phyloP scores from a whole-genome alignment of 2,329 filamentous ascomycete genomes.

The Paecilomyces sp. region DNA sequence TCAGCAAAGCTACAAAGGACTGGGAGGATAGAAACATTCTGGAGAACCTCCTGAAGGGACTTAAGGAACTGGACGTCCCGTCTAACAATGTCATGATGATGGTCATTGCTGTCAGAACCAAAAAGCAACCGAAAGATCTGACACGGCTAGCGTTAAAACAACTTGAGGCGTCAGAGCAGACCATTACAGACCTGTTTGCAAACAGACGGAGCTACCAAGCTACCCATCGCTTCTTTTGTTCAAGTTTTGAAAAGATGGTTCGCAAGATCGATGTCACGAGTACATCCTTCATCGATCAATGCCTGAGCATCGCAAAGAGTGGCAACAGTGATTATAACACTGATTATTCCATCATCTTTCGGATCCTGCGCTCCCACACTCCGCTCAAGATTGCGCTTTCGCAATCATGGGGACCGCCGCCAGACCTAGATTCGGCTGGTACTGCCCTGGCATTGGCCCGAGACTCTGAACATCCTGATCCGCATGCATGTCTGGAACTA shows the following conservation, averaged over 20 bases:
- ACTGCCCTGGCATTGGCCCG: conserved; percentile 15
- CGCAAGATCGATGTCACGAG: conserved; percentile 26
- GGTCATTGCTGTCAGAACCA: conserved; percentile 18
- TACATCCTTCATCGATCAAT: conserved; percentile 21
- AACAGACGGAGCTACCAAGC: conserved; percentile 19
- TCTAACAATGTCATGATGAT: conserved; percentile 21
- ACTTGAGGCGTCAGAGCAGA: conserved; percentile 19
- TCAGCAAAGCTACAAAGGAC: conserved; percentile 13
- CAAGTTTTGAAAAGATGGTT: conserved; percentile 22
- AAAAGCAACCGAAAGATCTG: conserved; percentile 14
- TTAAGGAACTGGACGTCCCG: conserved; percentile 23
- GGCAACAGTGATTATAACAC: conserved; percentile 11
- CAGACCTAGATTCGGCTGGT: conserved; percentile 13
- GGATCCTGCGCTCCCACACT: conserved; percentile 28
- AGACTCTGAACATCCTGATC: conserved; percentile 19
- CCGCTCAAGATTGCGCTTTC: conserved; percentile 31
- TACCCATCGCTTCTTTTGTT: conserved; percentile 17
- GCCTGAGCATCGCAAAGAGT: conserved; percentile 22
- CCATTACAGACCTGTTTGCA: conserved; percentile 21
- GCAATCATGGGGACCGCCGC: conserved; percentile 17
- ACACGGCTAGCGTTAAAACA: conserved; percentile 15
- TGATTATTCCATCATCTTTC: conserved; percentile 21
- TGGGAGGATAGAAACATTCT: conserved; percentile 15
- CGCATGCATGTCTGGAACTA: conserved; percentile 32
- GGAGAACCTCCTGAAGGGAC: conserved; percentile 17